Evolutionary conservation across 805 yeast species (phyloP), one percentile per base, ranked within the genome.

Genomic region (Priceomyces castillae): DNA sequence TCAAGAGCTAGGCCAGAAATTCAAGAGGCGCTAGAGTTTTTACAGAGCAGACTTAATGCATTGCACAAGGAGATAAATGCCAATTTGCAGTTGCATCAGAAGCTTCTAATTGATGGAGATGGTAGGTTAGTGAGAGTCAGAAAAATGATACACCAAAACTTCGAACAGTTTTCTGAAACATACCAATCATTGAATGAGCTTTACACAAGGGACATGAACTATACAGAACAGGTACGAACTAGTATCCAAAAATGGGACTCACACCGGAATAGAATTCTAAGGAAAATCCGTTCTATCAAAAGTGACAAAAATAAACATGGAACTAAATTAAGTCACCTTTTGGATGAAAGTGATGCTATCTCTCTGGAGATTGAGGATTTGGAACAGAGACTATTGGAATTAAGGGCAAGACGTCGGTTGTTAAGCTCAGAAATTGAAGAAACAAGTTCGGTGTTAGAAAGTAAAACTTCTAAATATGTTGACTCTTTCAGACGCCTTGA

Each of bases 381-480:
- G 34, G 78, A 77, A 44, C 34, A 44, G 7, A 61, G 62, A 30
- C 50, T 78, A 23, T 34, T 40, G 7, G 46, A 50, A 2, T 48
- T 76, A n/a, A 63, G 60, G 35, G 49, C 49, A 2, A 73, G 70
- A 52, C 68, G 68, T 40, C 48, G 44, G 9, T 45, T 66, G 3
- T 41, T 78, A 0, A 50, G 53, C 7, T 41, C 49, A 7, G 82
- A 77, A 50, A 58, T 77, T 22, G 59, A 64, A 19, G 69, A 67
- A 15, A 68, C 82, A 0, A 70, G 74, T 49, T 76, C 81, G 2
- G 67, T 78, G 2, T 49, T 78, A 19, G 82, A 78, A 43, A 73
- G 77, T 44, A 69, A 64, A 47, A 55, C 78, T 0, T 71, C 77
- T 10, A 66, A 66, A 34, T 74, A 71, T 46, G 69, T 69, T 12